Evolutionary conservation across 2,329 filamentous ascomycete genomes (phyloP).

Genomic region (Aspergillus sergii): DNA sequence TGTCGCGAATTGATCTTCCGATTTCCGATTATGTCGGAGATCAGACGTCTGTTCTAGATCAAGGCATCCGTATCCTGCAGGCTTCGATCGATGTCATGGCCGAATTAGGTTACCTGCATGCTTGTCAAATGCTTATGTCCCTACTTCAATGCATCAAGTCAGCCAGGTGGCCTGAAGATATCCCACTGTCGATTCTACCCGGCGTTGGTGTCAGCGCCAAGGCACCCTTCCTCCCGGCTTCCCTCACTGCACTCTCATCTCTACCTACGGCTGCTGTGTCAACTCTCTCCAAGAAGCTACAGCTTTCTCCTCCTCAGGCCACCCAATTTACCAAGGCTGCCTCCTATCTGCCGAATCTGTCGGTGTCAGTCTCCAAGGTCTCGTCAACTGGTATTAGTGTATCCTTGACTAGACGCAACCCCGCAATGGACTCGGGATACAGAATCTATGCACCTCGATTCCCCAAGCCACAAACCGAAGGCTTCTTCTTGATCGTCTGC

Average conservation of each 20-base stretch:
- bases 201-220: constrained; percentile 54
- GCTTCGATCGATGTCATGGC: constrained; percentile 92
- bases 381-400: constrained; percentile 63
- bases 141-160: constrained; percentile 91
- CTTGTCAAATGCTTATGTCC: constrained; percentile 77
- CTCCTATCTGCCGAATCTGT: constrained; percentile 69
- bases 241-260: constrained; percentile 35
- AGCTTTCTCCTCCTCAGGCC: constrained; percentile 25
- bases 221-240: constrained; percentile 29
- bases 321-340: constrained; percentile 59
- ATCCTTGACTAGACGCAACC: constrained; percentile 67
- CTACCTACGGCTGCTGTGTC: constrained; percentile 29
- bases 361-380: constrained; percentile 62
- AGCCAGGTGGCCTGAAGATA: constrained; percentile 85
- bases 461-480: constrained; percentile 92
- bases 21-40: constrained; percentile 98
- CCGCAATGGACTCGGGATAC: constrained; percentile 64
- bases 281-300: constrained; percentile 31
- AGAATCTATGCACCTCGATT: constrained; percentile 86
- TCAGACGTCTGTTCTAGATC: constrained; percentile 83
- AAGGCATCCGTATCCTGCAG: constrained; percentile 95
- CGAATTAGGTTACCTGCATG: constrained; percentile 80
- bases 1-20: constrained; percentile 87
- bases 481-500: constrained; percentile 83
- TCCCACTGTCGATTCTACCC: constrained; percentile 77